A percentile compares a stretch with the other conserved stretches of the same genome.
Evolutionary conservation across 2,329 filamentous ascomycete genomes (phyloP).

Genomic region (Trichoderma atrobrunneum): DNA sequence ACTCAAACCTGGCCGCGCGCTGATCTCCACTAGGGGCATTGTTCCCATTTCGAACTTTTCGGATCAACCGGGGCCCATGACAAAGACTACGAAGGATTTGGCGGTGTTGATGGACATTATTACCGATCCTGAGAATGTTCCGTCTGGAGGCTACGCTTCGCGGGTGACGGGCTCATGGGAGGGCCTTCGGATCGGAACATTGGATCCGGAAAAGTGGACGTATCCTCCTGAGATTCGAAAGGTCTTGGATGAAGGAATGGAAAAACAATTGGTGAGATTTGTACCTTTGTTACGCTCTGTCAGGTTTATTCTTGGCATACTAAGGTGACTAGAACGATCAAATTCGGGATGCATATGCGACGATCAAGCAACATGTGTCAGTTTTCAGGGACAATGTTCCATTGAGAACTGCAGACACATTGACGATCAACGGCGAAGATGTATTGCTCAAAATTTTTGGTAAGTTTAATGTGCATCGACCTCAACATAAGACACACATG

Average conservation of each 20-base stretch:
- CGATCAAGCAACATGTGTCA: not conserved
- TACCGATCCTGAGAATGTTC: not conserved
- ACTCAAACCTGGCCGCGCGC: conserved; percentile 19
- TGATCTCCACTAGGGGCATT: conserved; percentile 14
- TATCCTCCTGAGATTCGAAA: conserved; percentile 1
- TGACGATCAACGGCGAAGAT: not conserved
- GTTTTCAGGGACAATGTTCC: not conserved
- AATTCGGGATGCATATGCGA: conserved; percentile 2
- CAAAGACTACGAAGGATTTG: conserved; percentile 17
- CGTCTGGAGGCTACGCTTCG: conserved; percentile 7
- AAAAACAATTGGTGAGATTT: conserved; percentile 4
- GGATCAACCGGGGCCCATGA: conserved; percentile 20
- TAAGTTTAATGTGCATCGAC: not conserved
- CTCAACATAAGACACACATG: not conserved
- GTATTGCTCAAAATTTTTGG: not conserved
- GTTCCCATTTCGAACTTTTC: conserved; percentile 6
- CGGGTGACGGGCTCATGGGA: conserved; percentile 17
- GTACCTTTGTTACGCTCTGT: not conserved
- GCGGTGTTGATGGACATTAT: conserved; percentile 19
- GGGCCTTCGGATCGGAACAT: conserved; percentile 14
- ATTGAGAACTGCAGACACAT: not conserved
- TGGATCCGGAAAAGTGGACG: conserved; percentile 20
- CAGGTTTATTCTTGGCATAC: not conserved
- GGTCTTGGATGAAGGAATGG: not conserved
- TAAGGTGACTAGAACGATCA: not conserved